Base-by-base conservation (phyloP, 345 rosid species). In the Syzygium aromaticum region DNA sequence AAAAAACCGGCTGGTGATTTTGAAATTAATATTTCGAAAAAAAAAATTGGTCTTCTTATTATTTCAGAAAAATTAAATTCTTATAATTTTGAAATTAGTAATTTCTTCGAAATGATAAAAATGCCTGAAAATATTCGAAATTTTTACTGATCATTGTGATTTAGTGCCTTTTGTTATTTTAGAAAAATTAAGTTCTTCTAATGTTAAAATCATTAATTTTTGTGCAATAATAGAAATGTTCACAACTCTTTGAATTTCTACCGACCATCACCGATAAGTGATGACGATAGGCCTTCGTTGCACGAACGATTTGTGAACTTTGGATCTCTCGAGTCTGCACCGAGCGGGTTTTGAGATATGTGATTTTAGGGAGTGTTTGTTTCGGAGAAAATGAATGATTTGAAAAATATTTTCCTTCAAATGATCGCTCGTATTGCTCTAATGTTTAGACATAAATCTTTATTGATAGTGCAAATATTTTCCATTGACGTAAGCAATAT, bases 261-360 rank as follows among this genome's bases (percentile, higher is more conserved):
- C 54, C 1, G 2, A 5, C 12, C 64, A 59, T 59, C 10, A 30
- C 64, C 14, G 0, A n/a, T 59, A 7, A 27, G 46, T 3, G 8
- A 27, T 2, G 30, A 59, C 12, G 5, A 27, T 11, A 27, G 30
- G 27, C 33, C 27, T 12, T 59, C 33, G 0, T 27, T 2, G 59
- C 59, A 14, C 1, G 8, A 12, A 10, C 0, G 33, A 12, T 0
- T 1, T 5, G 3, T 27, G 30, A 59, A 27, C 30, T 59, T 0
- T 59, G 0, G 15, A 59, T 5, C 3, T 0, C 64, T 59, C 11
- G 15, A 59, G 16, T 3, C 0, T 25, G 2, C 4, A 27, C 16
- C 5, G 0, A 7, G 14, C 0, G 15, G 30, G 16, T 0, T 27
- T 4, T 11, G 25, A 27, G 64, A 59, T 7, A 27, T 27, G 64